A percentile compares a stretch with the other conserved stretches of the same genome.
Conservation (phyloP, 257 asterid species). For the Solanum virginianum region DNA sequence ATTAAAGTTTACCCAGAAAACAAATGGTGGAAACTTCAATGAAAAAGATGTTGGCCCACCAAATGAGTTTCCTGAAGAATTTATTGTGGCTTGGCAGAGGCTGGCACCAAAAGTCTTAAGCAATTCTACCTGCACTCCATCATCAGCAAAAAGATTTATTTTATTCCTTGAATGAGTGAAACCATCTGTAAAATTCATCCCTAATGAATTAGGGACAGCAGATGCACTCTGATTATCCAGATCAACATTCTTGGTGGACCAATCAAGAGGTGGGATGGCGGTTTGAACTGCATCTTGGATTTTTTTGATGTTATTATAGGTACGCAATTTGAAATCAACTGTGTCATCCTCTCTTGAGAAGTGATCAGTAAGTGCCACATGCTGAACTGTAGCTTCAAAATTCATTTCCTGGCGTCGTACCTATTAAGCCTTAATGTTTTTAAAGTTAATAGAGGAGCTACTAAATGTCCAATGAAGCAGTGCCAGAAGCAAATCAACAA, state of each 20-base stretch:
- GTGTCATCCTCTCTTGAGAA: constrained; percentile 23
- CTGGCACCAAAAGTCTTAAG: constrained; percentile 56
- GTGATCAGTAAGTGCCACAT: constrained; percentile 62
- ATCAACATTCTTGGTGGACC: constrained; percentile 26
- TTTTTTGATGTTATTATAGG: constrained; percentile 21
- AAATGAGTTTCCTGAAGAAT: constrained; percentile 35
- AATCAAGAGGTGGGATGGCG: constrained; percentile 32
- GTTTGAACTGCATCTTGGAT: constrained; percentile 67
- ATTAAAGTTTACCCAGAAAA: constrained; percentile 67
- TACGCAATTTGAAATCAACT: constrained; percentile 13
- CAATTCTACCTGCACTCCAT: constrained; percentile 41
- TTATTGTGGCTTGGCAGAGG: constrained; percentile 42
- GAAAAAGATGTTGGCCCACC: constrained; percentile 56
- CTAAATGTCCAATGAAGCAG: not conserved
- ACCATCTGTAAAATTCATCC: constrained; percentile 15
- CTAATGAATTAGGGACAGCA: constrained; percentile 22
- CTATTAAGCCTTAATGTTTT: constrained; percentile 42
- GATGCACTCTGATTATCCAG: constrained; percentile 4
- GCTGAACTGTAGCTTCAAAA: constrained; percentile 56
- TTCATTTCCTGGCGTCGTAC: constrained; percentile 54
- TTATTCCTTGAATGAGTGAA: constrained; percentile 27
- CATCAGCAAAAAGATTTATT: constrained; percentile 19
- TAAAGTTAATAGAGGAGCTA: constrained; percentile 11
- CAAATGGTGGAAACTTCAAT: constrained; percentile 57
- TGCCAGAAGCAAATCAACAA: not conserved